Evolutionary conservation across 1,139 yeast genomes (phyloP), one percentile per base, ranked within the genome.

Genomic region (Kurtzmaniella quercitrusa): DNA sequence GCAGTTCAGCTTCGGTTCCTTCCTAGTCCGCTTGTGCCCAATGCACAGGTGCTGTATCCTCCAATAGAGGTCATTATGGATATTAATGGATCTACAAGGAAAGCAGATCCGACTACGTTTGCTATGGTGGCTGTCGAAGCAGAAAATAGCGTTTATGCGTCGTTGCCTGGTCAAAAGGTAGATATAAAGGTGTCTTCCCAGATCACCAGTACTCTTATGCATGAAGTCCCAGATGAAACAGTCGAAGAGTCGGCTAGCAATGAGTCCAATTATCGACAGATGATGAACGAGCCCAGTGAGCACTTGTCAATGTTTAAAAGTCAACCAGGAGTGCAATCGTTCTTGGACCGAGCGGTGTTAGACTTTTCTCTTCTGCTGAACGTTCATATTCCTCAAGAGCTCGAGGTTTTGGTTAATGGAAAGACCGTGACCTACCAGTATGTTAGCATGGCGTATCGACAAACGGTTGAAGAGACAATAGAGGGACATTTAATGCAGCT

Each of bases 21-120:
- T n/a, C 84, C 85, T 1, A 62, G 75, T 9, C 70, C 77, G 9
- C 64, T 59, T 17, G 48, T 49, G n/a, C 41, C 46, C 16, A 50
- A 50, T n/a, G 50, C 50, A 12, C 53, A 55, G 39, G 54, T 58
- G 45, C 55, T 62, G 41, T 68, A 68, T 43, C 84, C 85, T 0
- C 78, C 82, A 0, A 62, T 80, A 3, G 85, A 80, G 53, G 60
- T 80, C 41, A 77, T 82, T 79, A 60, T 75, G 43, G 75, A 72
- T 39, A 57, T 77, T 42, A 68, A 70, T 47, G 65, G 62, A 9
- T 4, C 15, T 8, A 54, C 58, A 19, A 66, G 65, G 16, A 59
- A 51, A n/a, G 70, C 77, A 1, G 74, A 72, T 42, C 48, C 66
- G 40, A 69, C 66, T 25, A 62, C 75, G 7, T 55, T 77, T 43